phyloP scores from a whole-genome alignment of 2,329 filamentous ascomycete genomes.

The Dothiorella sarmentorum region DNA sequence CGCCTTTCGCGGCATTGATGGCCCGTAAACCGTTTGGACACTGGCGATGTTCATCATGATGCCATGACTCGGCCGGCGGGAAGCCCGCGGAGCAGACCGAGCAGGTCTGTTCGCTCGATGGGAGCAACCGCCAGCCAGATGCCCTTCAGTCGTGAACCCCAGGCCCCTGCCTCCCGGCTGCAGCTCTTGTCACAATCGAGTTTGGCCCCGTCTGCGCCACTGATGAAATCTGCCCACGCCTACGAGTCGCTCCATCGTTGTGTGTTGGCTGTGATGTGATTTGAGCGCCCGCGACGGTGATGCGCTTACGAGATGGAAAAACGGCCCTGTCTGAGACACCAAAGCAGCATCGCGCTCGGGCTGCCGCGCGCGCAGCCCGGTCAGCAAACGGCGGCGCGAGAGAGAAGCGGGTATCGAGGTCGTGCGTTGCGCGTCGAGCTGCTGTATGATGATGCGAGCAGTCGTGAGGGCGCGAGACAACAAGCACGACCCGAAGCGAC shows the following conservation, averaged over 20 bases:
- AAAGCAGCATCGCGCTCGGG: conserved; percentile 6
- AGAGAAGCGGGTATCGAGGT: conserved; percentile 6
- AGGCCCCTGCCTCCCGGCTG: neutral
- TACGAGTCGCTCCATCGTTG: conserved; percentile 3
- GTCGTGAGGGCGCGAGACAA: conserved; percentile 1
- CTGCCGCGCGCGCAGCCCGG: neutral
- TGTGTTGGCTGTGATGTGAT: conserved; percentile 4
- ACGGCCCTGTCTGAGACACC: conserved; percentile 4
- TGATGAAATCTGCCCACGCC: conserved; percentile 9
- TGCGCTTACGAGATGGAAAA: conserved; percentile 14
- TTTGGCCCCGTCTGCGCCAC: neutral
- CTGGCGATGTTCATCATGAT: neutral
- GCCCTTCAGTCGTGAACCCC: conserved; percentile 2
- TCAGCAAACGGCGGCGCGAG: neutral
- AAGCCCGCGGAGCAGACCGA: conserved; percentile 6
- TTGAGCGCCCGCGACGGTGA: neutral
- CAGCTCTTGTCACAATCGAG: conserved; percentile 5
- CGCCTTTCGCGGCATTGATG: conserved; percentile 13
- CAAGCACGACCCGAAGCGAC: neutral
- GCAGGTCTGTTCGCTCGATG: conserved; percentile 4
- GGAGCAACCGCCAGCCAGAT: conserved; percentile 3
- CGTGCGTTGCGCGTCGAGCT: conserved; percentile 1
- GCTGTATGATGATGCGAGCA: neutral
- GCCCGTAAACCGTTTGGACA: neutral
- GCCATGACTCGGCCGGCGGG: conserved; percentile 13